Conservation (phyloP, 1,139 yeast species). For the Entelexis sorbosivorans region DNA sequence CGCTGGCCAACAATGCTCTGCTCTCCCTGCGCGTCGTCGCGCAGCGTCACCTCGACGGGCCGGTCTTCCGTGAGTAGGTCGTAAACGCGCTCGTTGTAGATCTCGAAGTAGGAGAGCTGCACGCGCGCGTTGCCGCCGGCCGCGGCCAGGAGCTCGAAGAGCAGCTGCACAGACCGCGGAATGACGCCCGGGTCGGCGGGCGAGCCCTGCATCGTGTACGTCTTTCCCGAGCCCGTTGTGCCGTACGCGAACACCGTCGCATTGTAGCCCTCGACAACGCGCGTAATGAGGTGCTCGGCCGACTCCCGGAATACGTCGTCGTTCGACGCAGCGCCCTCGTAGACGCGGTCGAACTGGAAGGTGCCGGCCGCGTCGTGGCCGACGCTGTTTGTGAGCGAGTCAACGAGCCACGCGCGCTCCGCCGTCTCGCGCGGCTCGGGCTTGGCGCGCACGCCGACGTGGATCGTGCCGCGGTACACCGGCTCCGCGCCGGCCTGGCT, state of each 20-base stretch:
- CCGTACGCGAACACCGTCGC: conserved; percentile 91
- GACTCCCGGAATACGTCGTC: conserved; percentile 48
- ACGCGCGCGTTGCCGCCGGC: conserved; percentile 32
- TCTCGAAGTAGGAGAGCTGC: conserved; percentile 67
- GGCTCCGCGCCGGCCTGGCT: conserved; percentile 8
- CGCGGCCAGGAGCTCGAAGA: conserved; percentile 38
- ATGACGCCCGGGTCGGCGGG: conserved; percentile 63
- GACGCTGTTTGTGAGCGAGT: conserved; percentile 23
- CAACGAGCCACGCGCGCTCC: conserved; percentile 25
- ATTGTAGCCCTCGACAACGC: conserved; percentile 68
- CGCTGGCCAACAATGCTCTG: conserved; percentile 67
- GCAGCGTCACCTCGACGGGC: conserved; percentile 41
- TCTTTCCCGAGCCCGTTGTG: conserved; percentile 94
- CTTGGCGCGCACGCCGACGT: conserved; percentile 31
- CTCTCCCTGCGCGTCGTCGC: conserved; percentile 42
- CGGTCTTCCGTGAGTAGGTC: conserved; percentile 43
- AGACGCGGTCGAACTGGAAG: conserved; percentile 70
- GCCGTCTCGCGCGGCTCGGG: conserved; percentile 22
- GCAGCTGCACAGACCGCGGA: conserved; percentile 56
- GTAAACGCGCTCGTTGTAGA: conserved; percentile 74
- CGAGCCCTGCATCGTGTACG: conserved; percentile 79
- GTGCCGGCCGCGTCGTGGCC: conserved; percentile 31
- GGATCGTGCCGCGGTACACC: conserved; percentile 30
- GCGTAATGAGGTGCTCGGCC: conserved; percentile 52
- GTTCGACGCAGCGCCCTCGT: conserved; percentile 40